These are phyloP conservation scores for Stygiomarasmius scandens DNA, from an alignment of 1,284 basidiomycete species.

Conservation along the genomic window DNA sequence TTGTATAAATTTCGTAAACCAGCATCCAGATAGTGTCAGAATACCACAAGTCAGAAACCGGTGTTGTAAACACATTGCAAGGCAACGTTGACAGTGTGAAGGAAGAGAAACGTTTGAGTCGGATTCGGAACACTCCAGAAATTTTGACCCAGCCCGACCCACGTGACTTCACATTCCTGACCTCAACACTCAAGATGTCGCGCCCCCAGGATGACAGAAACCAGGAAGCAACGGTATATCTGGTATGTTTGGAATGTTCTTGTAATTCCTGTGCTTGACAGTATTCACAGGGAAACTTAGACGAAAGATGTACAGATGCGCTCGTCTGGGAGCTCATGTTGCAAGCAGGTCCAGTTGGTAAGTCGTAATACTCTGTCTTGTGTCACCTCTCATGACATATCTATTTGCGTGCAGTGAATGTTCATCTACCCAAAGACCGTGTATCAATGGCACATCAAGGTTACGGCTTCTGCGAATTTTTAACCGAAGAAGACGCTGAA, in stretches of 20 bases:
- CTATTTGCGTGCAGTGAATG: slow-evolving; percentile 70
- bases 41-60: background rate
- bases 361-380: slow-evolving; percentile 32
- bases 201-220: slow-evolving; percentile 91
- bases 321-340: slow-evolving; percentile 99
- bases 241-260: slow-evolving; percentile 53
- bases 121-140: background rate
- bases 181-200: slow-evolving; percentile 56
- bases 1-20: background rate
- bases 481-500: slow-evolving; percentile 97
- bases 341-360: slow-evolving; percentile 96
- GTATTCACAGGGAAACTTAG: slow-evolving; percentile 85
- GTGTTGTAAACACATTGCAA: background rate
- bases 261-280: background rate
- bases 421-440: slow-evolving; percentile 98
- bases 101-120: background rate
- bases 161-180: background rate
- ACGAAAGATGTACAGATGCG: slow-evolving; percentile 93
- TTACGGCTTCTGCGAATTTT: slow-evolving; percentile 98
- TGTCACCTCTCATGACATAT: slow-evolving; percentile 13
- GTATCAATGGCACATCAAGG: slow-evolving; percentile 98
- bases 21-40: background rate
- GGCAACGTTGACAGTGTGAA: background rate
- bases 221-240: slow-evolving; percentile 93
- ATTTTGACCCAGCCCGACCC: background rate